phyloP scores from a whole-genome alignment of 177 flowering plant species.

The Vitis hybrid region DNA sequence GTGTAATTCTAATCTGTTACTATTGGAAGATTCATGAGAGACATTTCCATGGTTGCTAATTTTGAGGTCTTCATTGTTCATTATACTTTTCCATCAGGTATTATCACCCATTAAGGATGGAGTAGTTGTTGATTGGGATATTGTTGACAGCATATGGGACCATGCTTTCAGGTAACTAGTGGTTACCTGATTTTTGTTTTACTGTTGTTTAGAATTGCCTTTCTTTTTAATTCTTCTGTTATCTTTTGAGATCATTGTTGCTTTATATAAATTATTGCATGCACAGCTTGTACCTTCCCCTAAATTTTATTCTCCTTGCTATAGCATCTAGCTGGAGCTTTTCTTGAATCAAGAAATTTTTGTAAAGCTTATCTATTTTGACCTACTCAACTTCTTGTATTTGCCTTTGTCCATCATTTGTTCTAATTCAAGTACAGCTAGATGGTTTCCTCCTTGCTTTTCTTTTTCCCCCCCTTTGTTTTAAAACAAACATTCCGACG shows the following conservation, averaged over 20 bases:
- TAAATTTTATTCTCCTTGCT: too few relatives aligned
- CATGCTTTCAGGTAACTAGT: constrained; percentile 79
- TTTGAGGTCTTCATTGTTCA: background rate
- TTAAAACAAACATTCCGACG: too few relatives aligned
- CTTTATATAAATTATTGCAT: too few relatives aligned
- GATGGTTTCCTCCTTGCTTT: too few relatives aligned
- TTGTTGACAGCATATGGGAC: constrained; percentile 92
- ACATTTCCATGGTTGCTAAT: background rate
- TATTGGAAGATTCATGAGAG: background rate
- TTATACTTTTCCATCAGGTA: constrained; percentile 41
- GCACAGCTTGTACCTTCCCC: too few relatives aligned
- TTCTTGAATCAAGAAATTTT: too few relatives aligned
- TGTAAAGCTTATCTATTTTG: too few relatives aligned
- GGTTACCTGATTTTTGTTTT: background rate
- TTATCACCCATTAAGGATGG: constrained; percentile 88
- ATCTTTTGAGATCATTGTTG: background rate
- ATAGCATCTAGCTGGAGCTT: too few relatives aligned
- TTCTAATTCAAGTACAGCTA: too few relatives aligned
- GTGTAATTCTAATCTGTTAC: constrained; percentile 1
- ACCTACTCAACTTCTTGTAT: too few relatives aligned
- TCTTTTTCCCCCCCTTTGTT: too few relatives aligned
- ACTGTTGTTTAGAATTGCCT: background rate
- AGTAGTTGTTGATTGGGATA: constrained; percentile 87
- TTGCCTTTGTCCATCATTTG: too few relatives aligned
- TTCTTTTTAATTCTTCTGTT: background rate